Evolutionary conservation across 2,329 filamentous ascomycete genomes (phyloP).

Genomic region (Aspergillus clavatus): DNA sequence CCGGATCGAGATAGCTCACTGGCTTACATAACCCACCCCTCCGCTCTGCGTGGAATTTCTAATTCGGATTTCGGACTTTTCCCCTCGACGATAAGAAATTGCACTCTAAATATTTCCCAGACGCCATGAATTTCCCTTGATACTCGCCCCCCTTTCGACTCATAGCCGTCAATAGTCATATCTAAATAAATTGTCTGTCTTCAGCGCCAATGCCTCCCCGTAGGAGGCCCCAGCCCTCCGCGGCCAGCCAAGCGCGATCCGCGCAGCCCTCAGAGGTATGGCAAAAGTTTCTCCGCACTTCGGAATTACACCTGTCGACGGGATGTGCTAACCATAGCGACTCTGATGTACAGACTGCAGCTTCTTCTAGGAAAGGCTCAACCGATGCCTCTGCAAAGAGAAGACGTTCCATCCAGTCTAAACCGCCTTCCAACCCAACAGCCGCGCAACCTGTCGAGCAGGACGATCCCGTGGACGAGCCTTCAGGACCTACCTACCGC

Average conservation of each 20-base stretch:
- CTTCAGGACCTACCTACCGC: slow-evolving; percentile 21
- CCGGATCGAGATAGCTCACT: slow-evolving; percentile 2
- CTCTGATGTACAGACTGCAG: slow-evolving; percentile 9
- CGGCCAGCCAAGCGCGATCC: slow-evolving; percentile 21
- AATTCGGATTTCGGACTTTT: slow-evolving; percentile 14
- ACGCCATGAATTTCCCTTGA: slow-evolving; percentile 9
- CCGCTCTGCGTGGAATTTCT: slow-evolving; percentile 10
- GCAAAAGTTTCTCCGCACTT: slow-evolving; percentile 23
- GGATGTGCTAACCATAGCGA: slow-evolving; percentile 10
- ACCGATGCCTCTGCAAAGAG: slow-evolving; percentile 21
- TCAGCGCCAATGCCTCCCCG: slow-evolving; percentile 33
- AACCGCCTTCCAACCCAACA: slow-evolving; percentile 17
- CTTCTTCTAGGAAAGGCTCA: slow-evolving; percentile 11
- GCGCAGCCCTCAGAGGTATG: slow-evolving; percentile 30
- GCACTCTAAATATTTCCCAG: slow-evolving; percentile 4
- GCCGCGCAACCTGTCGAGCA: slow-evolving; percentile 15
- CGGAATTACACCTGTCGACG: neutral
- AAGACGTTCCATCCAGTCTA: slow-evolving; percentile 27
- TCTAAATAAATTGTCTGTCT: neutral
- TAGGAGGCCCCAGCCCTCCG: slow-evolving; percentile 31
- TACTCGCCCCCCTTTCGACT: neutral
- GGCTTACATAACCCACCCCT: slow-evolving; percentile 10
- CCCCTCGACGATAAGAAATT: slow-evolving; percentile 24
- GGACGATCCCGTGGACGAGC: slow-evolving; percentile 14
- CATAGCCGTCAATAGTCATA: neutral